These are phyloP conservation scores for Lippia alba DNA, from an alignment of 305 asterid genomes.

Conservation along the genomic window DNA sequence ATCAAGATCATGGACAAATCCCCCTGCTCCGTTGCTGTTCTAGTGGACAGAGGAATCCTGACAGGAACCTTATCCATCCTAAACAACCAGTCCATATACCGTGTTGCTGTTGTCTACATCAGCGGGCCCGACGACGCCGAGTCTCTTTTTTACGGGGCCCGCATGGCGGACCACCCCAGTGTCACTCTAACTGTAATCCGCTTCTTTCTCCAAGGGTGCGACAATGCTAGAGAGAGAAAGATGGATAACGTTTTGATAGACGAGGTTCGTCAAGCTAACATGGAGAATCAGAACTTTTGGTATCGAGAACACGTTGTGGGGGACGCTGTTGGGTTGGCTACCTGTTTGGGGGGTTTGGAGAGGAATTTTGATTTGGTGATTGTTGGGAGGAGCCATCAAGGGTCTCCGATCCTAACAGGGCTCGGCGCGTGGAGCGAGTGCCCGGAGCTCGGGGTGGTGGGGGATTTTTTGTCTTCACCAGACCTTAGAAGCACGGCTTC, in stretches of 20 bases:
- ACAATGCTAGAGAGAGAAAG: conserved; percentile 58
- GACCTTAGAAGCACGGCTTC: conserved; percentile 69
- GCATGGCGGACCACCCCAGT: conserved; percentile 55
- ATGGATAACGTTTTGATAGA: conserved; percentile 52
- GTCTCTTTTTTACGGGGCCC: conserved; percentile 69
- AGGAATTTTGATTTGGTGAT: conserved; percentile 58
- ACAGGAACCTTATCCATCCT: conserved; percentile 47
- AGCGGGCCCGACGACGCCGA: conserved; percentile 85
- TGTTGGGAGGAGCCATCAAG: conserved; percentile 68
- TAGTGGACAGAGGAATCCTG: conserved; percentile 65
- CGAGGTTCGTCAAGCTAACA: conserved; percentile 57
- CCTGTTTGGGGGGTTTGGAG: conserved; percentile 51
- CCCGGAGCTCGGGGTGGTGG: conserved; percentile 83
- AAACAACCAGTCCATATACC: conserved; percentile 43
- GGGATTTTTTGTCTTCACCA: conserved; percentile 69
- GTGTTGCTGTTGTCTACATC: conserved; percentile 51
- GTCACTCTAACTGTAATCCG: conserved; percentile 65
- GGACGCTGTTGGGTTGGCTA: conserved; percentile 70
- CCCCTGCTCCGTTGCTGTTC: conserved; percentile 74
- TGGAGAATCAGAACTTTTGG: conserved; percentile 53
- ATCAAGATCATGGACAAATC: conserved; percentile 55
- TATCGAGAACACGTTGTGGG: conserved; percentile 77
- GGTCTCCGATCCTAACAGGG: conserved; percentile 62
- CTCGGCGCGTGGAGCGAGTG: conserved; percentile 85
- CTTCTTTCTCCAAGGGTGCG: conserved; percentile 67